These are phyloP conservation scores for Jaapia argillacea DNA, from an alignment of 768 basidiomycete genomes.

Conservation along the genomic window DNA sequence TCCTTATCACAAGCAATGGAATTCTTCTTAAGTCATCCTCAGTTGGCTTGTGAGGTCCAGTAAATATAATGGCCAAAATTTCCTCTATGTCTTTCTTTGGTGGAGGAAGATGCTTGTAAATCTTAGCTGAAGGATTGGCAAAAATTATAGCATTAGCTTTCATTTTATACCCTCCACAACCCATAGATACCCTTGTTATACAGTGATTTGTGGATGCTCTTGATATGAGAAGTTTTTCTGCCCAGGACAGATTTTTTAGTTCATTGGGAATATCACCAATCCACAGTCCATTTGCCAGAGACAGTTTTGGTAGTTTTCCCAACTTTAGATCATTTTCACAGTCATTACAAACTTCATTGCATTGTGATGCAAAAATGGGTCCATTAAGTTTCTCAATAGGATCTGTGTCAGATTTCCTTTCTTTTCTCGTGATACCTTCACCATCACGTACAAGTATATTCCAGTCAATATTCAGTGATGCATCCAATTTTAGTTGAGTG, in stretches of 20 bases:
- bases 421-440: not conserved
- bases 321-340: not conserved
- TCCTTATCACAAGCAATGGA: slow-evolving; percentile 13
- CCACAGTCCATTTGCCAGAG: slow-evolving; percentile 27
- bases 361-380: no score
- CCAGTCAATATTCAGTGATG: not conserved
- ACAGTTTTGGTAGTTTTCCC: slow-evolving; percentile 12
- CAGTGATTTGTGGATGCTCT: not conserved
- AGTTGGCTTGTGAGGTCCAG: slow-evolving; percentile 16
- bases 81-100: slow-evolving; percentile 10
- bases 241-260: slow-evolving; percentile 17
- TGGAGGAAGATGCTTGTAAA: slow-evolving; percentile 8
- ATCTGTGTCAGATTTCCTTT: not conserved
- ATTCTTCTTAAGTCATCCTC: slow-evolving; percentile 15
- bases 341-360: not conserved
- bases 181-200: not conserved
- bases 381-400: not conserved
- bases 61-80: slow-evolving; percentile 20
- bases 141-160: slow-evolving; percentile 10
- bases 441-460: not conserved
- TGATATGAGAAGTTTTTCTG: not conserved
- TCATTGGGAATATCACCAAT: slow-evolving; percentile 22
- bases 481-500: not conserved
- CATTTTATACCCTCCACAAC: slow-evolving; percentile 9
- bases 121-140: slow-evolving; percentile 6